These are phyloP conservation scores for Casuarina cunninghamiana DNA, from an alignment of 306 rosid genomes.

Conservation along the genomic window DNA sequence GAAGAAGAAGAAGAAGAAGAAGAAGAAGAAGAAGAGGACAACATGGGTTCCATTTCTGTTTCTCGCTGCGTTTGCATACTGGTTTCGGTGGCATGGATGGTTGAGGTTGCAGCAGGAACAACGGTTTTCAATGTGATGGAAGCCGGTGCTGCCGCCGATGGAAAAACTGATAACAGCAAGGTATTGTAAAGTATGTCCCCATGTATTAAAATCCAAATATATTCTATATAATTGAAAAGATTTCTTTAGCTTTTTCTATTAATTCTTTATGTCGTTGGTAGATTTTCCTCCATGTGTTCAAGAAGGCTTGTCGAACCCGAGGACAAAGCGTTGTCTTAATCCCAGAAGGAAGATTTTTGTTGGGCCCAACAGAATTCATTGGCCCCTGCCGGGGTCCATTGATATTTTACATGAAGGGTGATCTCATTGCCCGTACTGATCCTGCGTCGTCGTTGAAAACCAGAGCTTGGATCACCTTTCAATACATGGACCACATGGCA, in stretches of 20 bases:
- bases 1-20: too few relatives aligned
- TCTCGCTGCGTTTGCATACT: conserved; percentile 1
- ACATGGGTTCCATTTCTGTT: conserved; percentile 17
- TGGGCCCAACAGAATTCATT: conserved; percentile 10
- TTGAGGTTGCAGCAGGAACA: conserved; percentile 4
- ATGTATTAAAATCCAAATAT: too few relatives aligned
- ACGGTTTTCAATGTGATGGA: conserved; percentile 13
- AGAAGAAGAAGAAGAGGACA: too few relatives aligned
- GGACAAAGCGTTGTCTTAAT: conserved; percentile 24
- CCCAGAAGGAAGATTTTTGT: conserved; percentile 25
- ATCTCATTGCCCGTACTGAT: conserved; percentile 21
- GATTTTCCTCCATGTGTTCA: conserved; percentile 30
- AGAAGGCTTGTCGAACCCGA: conserved; percentile 27
- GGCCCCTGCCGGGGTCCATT: conserved; percentile 33
- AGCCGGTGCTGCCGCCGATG: conserved; percentile 28
- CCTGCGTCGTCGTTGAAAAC: not conserved
- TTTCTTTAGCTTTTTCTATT: not conserved
- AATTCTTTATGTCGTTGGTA: not conserved
- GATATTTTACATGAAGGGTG: conserved; percentile 11
- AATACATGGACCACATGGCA: not conserved
- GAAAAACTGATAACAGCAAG: conserved; percentile 31
- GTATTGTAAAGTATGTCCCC: not conserved
- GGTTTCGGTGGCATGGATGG: conserved; percentile 3
- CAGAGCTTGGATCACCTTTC: conserved; percentile 33
- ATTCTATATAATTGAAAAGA: too few relatives aligned